Conservation (phyloP, 140 eudicot species). For the Oenanthe javanica region DNA sequence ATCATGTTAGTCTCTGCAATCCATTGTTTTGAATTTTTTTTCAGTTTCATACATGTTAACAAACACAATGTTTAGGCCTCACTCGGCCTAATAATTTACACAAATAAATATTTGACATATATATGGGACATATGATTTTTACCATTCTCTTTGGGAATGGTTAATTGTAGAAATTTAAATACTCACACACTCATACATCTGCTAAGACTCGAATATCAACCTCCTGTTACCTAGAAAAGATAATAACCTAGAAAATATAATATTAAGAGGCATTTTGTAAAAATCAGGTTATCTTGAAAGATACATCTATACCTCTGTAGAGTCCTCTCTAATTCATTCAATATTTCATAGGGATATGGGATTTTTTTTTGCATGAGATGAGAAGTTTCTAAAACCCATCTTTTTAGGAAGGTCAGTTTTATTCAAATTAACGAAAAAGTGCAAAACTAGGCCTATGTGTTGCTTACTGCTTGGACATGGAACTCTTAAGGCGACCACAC, state of each 20-base stretch:
- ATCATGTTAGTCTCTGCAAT: conserved; percentile 43
- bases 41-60: not conserved
- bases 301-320: not conserved
- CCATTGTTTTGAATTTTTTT: not conserved
- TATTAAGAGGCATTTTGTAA: too few relatives aligned
- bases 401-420: too few relatives aligned
- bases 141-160: not conserved
- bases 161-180: not conserved
- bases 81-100: not conserved
- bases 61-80: not conserved
- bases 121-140: not conserved
- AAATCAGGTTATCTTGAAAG: too few relatives aligned
- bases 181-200: not conserved
- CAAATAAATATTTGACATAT: not conserved
- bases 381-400: not conserved
- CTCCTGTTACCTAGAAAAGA: not conserved
- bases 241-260: too few relatives aligned
- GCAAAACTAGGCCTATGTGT: too few relatives aligned
- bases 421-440: too few relatives aligned
- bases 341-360: not conserved
- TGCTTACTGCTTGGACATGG: too few relatives aligned
- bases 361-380: not conserved
- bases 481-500: too few relatives aligned
- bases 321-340: not conserved
- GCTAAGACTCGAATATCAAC: not conserved